Evolutionary conservation across 2,329 filamentous ascomycete species (phyloP).

Genomic region (Colletotrichum sp.): DNA sequence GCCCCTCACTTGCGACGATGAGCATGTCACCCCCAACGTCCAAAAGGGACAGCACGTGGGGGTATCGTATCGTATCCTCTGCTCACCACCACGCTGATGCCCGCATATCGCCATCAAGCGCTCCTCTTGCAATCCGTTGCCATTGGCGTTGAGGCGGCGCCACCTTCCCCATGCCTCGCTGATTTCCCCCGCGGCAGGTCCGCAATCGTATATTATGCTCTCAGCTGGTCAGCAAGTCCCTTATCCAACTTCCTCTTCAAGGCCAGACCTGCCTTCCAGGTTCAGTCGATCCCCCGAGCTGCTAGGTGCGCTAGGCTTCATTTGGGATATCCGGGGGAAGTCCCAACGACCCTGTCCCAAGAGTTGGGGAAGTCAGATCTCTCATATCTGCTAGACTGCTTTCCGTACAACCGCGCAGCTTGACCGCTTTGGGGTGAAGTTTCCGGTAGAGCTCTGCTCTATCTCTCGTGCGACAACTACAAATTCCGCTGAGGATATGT

Average conservation of each 20-base stretch:
- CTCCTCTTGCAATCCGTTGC: not conserved
- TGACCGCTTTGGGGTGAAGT: not conserved
- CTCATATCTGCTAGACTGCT: not conserved
- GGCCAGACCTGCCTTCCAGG: constrained; percentile 2
- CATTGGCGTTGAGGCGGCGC: not conserved
- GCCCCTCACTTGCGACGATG: not conserved
- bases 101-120: constrained; percentile 1
- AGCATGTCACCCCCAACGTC: not conserved
- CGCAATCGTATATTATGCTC: not conserved
- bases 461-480: not conserved
- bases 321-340: constrained; percentile 13
- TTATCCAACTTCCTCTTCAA: constrained; percentile 7
- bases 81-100: not conserved
- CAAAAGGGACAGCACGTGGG: constrained; percentile 11
- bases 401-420: not conserved
- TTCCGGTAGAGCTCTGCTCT: not conserved
- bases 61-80: constrained; percentile 3
- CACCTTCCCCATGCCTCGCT: not conserved
- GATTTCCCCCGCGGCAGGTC: not conserved
- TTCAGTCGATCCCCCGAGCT: not conserved
- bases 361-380: constrained; percentile 17
- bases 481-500: not conserved
- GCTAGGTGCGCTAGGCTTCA: constrained; percentile 5
- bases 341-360: constrained; percentile 9
- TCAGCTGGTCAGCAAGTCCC: not conserved